Evolutionary conservation across 495 filamentous ascomycete genomes (phyloP), one percentile per base, ranked within the genome.

Genomic region (Podospora didyma): DNA sequence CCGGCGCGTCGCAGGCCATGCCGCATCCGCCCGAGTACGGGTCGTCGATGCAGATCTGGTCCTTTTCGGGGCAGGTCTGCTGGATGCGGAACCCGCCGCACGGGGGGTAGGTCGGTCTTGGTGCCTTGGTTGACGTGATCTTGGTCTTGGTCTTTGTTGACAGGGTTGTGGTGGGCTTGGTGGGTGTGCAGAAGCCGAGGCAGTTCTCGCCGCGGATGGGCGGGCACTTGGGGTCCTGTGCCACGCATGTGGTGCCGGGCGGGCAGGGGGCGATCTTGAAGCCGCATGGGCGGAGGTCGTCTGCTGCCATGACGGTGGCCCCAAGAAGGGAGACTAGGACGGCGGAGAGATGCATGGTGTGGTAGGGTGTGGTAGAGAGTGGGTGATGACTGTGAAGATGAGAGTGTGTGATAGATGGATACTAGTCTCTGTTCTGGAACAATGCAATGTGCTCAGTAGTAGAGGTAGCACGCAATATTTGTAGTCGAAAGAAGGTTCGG

Each of bases 11-110:
- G 54, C 69, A 71, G 14, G 61, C 64, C 59, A 65, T 60, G 12
- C 69, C 65, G 57, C 69, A 69, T 4, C 66, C 66, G 20, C 45
- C 41, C 17, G 24, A 24, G 34, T 58, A 57, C 0, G 68, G 67
- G 49, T 69, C 60, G 21, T 69, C 65, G 21, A 69, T 54, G 61
- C 69, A 71, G 45, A 64, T 60, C 45, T 59, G 37, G 39, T 39
- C 65, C 23, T 62, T 50, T 49, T 41, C 63, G 62, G 1, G 41
- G 23, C 39, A 44, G 2, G 21, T 41, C 42, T 28, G 47, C 19
- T 56, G 21, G 46, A 62, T 28, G 19, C 63, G 63, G 49, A 62
- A 57, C 7, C 66, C 66, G 53, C 66, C 66, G 55, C 66, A 69
- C 16, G 59, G 54, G 34, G 42, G 31, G 51, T 65, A 68, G 12